Evolutionary conservation across 805 yeast species (phyloP).

Genomic region (Myxozyma geophila): DNA sequence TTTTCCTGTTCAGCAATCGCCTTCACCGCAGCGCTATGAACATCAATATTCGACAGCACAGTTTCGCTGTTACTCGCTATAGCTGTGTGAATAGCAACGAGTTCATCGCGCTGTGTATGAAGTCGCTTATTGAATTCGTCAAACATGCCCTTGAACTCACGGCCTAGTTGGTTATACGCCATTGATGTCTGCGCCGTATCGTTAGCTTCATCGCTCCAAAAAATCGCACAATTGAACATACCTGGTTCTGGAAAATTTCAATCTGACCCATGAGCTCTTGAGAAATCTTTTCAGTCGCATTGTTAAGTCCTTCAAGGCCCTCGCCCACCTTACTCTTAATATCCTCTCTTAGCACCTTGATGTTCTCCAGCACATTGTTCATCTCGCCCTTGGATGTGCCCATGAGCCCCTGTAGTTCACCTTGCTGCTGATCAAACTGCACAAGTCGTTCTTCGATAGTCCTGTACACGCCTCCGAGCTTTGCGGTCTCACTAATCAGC

Average conservation of each 20-base stretch:
- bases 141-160: constrained; percentile 37
- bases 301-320: constrained; percentile 31
- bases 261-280: constrained; percentile 33
- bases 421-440: constrained; percentile 21
- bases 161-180: constrained; percentile 37
- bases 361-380: constrained; percentile 34
- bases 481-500: constrained; percentile 28
- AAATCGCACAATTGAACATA: not conserved
- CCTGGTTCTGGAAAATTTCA: constrained; percentile 27
- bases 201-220: not conserved
- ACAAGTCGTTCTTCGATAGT: constrained; percentile 24
- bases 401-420: constrained; percentile 20
- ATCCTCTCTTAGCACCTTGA: constrained; percentile 36
- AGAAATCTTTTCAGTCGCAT: constrained; percentile 35
- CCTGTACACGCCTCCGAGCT: constrained; percentile 31
- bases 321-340: constrained; percentile 37
- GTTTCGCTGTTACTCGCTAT: constrained; percentile 23
- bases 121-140: constrained; percentile 36
- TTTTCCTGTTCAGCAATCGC: constrained; percentile 23
- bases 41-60: constrained; percentile 18
- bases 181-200: constrained; percentile 24
- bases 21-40: constrained; percentile 5
- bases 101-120: constrained; percentile 32
- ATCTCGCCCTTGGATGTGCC: constrained; percentile 30
- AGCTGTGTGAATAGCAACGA: constrained; percentile 30